Evolutionary conservation across 2,329 filamentous ascomycete species (phyloP), one percentile per base, ranked within the genome.

Genomic region (Calonectria crousiana): DNA sequence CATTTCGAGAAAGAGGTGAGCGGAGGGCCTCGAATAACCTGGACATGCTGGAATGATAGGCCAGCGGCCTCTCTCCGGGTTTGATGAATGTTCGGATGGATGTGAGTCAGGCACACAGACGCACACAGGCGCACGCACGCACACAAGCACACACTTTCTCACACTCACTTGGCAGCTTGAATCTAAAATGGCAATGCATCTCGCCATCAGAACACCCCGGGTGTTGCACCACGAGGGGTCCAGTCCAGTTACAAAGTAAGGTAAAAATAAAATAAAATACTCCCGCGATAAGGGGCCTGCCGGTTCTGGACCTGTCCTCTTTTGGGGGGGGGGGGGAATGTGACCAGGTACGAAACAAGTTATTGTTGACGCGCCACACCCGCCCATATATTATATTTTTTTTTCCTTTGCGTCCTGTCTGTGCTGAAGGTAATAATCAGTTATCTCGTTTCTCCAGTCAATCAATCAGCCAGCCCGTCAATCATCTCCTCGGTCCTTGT

Each of bases 301-400:
- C 38, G 30, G 56, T 36, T 62, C n/a, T 28, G 34, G 34, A 26
- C 23, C n/a, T 34, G 23, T 38, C 20, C 14, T 28, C n/a, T n/a
- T n/a, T n/a, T 5, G 32, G 6, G 32, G 32, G 32, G 32, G 56
- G 36, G 36, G 36, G 34, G 56, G 41, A 41, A 20, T 34, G 60
- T 65, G 47, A 71, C 51, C 47, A 38, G 60, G 49, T 62, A 66
- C 23, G 32, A 52, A 44, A 47, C 32, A 51, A 56, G 60, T 30
- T 66, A 52, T 64, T 66, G 34, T 44, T 5, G 56, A 68, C 23
- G 72, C 72, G 69, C 72, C 65, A 58, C 69, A 72, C 52, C 72
- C 72, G 72, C 72, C 72, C 30, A 38, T 72, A 32, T 56, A 30
- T 36, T n/a, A 16, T 30, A 28, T 53, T 30, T 32, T 16, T 53